Evolutionary conservation across 768 basidiomycete genomes (phyloP).

Genomic region (Suillus subluteus): DNA sequence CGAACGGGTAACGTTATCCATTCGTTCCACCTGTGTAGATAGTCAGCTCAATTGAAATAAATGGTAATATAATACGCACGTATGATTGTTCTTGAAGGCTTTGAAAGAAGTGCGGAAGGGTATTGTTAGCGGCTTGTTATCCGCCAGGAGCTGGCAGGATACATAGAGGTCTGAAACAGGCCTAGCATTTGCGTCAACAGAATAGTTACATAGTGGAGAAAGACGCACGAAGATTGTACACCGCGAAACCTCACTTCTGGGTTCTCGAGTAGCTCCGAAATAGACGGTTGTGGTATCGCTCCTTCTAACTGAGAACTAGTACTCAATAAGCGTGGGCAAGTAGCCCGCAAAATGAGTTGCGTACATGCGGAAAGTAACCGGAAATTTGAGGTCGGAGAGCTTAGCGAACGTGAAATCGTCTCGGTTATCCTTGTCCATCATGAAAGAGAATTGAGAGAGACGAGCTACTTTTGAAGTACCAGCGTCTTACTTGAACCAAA

Average conservation of each 20-base stretch:
- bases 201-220: constrained; percentile 20
- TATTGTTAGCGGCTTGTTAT: constrained; percentile 91
- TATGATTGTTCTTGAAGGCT: constrained; percentile 83
- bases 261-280: constrained; percentile 81
- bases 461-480: too few species aligned
- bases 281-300: constrained; percentile 65
- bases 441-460: too few species aligned
- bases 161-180: constrained; percentile 92
- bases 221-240: constrained; percentile 68
- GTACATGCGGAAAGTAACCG: constrained; percentile 86
- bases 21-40: constrained; percentile 83
- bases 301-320: constrained; percentile 86
- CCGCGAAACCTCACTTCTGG: constrained; percentile 86
- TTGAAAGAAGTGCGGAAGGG: constrained; percentile 93
- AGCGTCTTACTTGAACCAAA: too few species aligned
- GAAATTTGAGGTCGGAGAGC: constrained; percentile 85
- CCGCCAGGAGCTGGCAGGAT: constrained; percentile 88
- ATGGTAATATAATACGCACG: constrained; percentile 44
- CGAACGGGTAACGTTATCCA: constrained; percentile 90
- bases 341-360: constrained; percentile 16
- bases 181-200: constrained; percentile 49
- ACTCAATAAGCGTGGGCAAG: background rate
- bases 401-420: constrained; percentile 95
- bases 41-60: background rate
- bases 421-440: constrained; percentile 65